Base-by-base conservation (phyloP, 768 basidiomycete genomes). In the Macrocybe gigantea region DNA sequence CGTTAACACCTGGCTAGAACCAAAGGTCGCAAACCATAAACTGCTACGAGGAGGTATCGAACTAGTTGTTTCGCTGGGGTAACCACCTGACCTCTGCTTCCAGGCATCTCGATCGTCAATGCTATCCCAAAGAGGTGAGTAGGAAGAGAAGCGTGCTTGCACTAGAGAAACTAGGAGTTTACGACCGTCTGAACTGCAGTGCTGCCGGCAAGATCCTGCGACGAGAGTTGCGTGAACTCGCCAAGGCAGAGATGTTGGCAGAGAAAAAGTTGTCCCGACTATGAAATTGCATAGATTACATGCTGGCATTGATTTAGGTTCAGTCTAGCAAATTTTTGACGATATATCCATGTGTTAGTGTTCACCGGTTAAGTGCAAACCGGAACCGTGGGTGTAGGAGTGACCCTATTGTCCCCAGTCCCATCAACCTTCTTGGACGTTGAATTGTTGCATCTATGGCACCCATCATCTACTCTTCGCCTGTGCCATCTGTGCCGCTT, bases 51-150 rank as follows among this genome's bases (percentile, higher is more conserved):
- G 84, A 38, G 85, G 78, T 54, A 22, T 22, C 4, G 22, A 22
- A 32, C 32, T 22, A 22, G 22, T 22, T 52, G 5, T 10, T 11
- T 41, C 14, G 44, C 29, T 33, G 13, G n/a, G 22, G 22, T 22
- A 22, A 22, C 22, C 22, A 22, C 4, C 22, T 22, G 4, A 22
- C 22, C 22, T 22, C 22, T 22, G 29, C 30, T 44, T 78, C n/a
- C 63, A 58, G 87, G 83, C 15, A 77, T 89, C 12, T 66, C 83
- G 1, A 56, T 82, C 3, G 70, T 90, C 38, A 76, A 81, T 35
- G 64, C 65, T 9, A 70, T 89, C 45, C 88, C 88, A 0, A 89
- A 87, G 64, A 85, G 22, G 22, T 22, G 22, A 22, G 22, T 4
- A 22, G 1, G 22, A 22, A 22, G 22, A 22, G 4, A 22, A 22